A percentile compares a stretch with the other conserved stretches of the same genome.
Conservation (phyloP, 345 rosid species). For the Arabis hirsuta region DNA sequence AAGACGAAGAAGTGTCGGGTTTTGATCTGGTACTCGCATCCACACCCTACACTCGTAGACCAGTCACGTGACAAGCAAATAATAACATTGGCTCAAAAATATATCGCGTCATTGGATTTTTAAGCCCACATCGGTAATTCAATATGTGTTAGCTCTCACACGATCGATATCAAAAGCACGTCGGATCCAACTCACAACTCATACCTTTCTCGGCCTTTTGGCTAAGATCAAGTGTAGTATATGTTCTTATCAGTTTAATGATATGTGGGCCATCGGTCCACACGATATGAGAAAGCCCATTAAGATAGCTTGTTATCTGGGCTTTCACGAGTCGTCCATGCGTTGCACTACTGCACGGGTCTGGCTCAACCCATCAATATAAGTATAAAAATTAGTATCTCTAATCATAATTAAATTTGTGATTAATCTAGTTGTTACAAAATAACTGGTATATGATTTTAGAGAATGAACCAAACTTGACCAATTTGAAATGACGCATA, state of each 20-base stretch:
- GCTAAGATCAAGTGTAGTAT: slow-evolving; percentile 73
- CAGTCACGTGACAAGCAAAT: background rate
- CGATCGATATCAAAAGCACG: background rate
- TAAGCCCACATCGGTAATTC: background rate
- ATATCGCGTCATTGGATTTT: background rate
- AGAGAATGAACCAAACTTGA: background rate
- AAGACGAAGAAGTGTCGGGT: too few species aligned
- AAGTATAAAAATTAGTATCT: too few species aligned
- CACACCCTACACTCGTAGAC: too few species aligned
- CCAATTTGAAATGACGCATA: too few species aligned
- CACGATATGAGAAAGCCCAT: slow-evolving; percentile 25
- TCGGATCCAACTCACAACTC: background rate
- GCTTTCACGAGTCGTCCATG: background rate
- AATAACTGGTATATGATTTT: too few species aligned
- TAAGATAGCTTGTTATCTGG: slow-evolving; percentile 35
- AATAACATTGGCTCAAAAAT: background rate
- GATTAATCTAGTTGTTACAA: too few species aligned
- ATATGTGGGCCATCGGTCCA: slow-evolving; percentile 45
- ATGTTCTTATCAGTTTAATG: slow-evolving; percentile 71
- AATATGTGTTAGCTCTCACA: background rate
- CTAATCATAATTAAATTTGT: too few species aligned
- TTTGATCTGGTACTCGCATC: background rate
- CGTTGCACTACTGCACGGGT: slow-evolving; percentile 17
- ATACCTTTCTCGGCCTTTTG: slow-evolving; percentile 75
- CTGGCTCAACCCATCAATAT: background rate